These are phyloP conservation scores for Triangularia setosa DNA, from an alignment of 2,329 filamentous ascomycete genomes.

Conservation along the genomic window DNA sequence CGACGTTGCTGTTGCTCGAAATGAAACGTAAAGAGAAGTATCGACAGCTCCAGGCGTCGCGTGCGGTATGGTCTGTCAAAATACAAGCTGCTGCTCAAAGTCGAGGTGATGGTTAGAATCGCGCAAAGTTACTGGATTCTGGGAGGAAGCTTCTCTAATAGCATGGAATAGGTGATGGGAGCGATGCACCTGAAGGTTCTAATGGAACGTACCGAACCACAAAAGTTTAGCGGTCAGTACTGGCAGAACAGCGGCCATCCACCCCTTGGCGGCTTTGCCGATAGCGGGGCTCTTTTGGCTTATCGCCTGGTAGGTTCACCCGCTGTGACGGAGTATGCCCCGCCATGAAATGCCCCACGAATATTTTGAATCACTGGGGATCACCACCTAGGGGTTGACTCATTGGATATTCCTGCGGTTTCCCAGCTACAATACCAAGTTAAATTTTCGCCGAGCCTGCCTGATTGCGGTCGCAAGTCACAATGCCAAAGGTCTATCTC, in stretches of 20 bases:
- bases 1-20: too few species aligned
- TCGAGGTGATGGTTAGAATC: background rate
- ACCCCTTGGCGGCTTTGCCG: slow-evolving; percentile 2
- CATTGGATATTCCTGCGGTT: background rate
- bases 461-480: slow-evolving; percentile 24
- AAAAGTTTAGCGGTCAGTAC: slow-evolving; percentile 29
- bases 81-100: background rate
- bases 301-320: slow-evolving; percentile 8
- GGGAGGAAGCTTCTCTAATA: background rate
- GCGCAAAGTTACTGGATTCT: background rate
- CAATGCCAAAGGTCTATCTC: slow-evolving; percentile 73
- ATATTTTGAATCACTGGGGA: slow-evolving; percentile 11
- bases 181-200: background rate
- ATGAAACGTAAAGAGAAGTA: background rate
- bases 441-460: background rate
- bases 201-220: background rate
- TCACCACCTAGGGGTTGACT: slow-evolving; percentile 15
- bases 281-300: slow-evolving; percentile 16
- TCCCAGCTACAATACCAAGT: background rate
- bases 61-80: background rate
- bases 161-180: background rate
- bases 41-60: background rate
- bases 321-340: slow-evolving; percentile 2
- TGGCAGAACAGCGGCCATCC: slow-evolving; percentile 25
- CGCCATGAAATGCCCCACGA: slow-evolving; percentile 12